Base-by-base conservation (phyloP, 164 flowering plant genomes). In the Magnolia changhungtana region DNA sequence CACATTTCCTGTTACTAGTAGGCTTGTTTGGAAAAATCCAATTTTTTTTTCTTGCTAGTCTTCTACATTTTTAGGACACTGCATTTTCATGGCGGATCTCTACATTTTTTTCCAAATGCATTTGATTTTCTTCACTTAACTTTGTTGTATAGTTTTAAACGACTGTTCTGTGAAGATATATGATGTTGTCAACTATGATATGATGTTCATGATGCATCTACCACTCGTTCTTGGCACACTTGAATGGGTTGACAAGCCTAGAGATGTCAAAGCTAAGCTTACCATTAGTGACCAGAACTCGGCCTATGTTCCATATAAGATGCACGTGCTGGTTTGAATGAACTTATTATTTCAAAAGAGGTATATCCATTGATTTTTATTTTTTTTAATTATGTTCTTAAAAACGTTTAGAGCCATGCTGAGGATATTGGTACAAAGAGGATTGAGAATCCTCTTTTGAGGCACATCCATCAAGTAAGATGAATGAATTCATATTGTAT, bases 171-270 rank as follows among this genome's bases (percentile, higher is more conserved):
- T 92, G 79, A 96, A 96, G 87, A 85, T 96, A 80, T 96, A 92
- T 80, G 99, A 96, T 83, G 99, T 96, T 63, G 95, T 94, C 79
- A 96, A 96, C 86, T 96, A 90, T 84, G 99, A 96, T 84, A 96
- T 96, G 99, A 96, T 96, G 96, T 94, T 91, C 83, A 96, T 96
- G 99, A 83, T 96, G 82, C 94, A 95, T 31, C 83, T 94, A 16
- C 92, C 93, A 16, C 94, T 76, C 82, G 66, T 90, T 75, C 92
- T 98, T 82, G 97, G 98, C 73, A 72, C 94, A 71, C 83, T 89
- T 81, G 95, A 94, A 74, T 96, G 99, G 99, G 97, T 96, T 50
- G 92, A 90, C 82, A 92, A 91, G 81, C 96, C 88, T 84, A 98
- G 99, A 51, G 96, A 90, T 84, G 92, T 88, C 77, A 94, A 88